Evolutionary conservation across 495 filamentous ascomycete genomes (phyloP), one percentile per base, ranked within the genome.

Genomic region (Hypoxylon crocopeplum): DNA sequence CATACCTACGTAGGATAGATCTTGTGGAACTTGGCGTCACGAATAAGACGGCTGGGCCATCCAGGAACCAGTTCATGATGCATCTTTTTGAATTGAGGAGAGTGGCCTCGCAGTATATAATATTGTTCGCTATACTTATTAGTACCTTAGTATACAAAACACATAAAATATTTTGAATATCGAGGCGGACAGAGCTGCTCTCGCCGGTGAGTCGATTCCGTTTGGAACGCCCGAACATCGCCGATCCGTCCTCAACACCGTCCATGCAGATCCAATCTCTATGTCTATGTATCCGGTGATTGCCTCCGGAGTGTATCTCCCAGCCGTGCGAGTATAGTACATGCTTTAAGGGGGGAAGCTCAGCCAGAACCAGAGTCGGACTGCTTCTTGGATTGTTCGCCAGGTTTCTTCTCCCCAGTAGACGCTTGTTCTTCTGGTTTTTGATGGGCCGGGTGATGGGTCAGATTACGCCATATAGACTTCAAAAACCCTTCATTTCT

Each of bases 401-500:
- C 48, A 17, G 63, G 42, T 33, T 70, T 69, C 25, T 70, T 65
- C 41, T 77, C 68, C 24, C 30, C 49, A 10, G 19, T 30, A 12
- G 46, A 16, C 15, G 67, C 5, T 62, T 73, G 40, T 66, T 70
- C 53, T 75, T 70, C 32, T 70, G 53, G 12, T 71, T 72, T 42
- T 8, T 54, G 67, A 24, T 85, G 76, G 27, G 83, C 80, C 41
- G 86, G 84, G 60, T 93, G 86, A 61, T 90, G 87, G 39, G 87
- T 96, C 24, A 98, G 68, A 56, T 84, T 90, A 65, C 97, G 88
- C 93, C 93, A 97, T 38, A 93, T 83, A 13, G 86, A 87, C 71
- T 92, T 96, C 40, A 97, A 74, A 67, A 97, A 93, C 7, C 92
- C 89, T 75, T 94, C 89, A 61, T 86, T 81, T 73, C 88, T 88